A percentile compares a stretch with the other conserved stretches of the same genome.
phyloP scores from a whole-genome alignment of 73 alveolate species.

The Diophrys sp. region DNA sequence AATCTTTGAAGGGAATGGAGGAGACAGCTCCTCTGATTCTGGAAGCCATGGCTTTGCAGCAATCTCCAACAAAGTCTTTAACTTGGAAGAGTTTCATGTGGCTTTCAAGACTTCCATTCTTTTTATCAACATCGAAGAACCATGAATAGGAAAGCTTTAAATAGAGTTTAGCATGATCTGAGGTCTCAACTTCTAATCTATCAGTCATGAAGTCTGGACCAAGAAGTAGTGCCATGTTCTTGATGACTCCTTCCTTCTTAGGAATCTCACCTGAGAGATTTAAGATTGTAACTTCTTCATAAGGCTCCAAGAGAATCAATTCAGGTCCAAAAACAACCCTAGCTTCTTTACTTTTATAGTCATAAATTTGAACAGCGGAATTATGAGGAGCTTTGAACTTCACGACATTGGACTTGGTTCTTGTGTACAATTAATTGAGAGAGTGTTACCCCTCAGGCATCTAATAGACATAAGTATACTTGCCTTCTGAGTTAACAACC shows the following conservation, averaged over 20 bases:
- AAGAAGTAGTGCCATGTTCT: constrained; percentile 67
- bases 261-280: constrained; percentile 82
- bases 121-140: constrained; percentile 61
- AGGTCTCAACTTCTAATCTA: constrained; percentile 73
- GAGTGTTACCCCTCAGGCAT: too few relatives aligned
- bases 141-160: constrained; percentile 78
- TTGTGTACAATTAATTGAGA: too few relatives aligned
- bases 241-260: constrained; percentile 73
- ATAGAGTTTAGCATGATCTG: constrained; percentile 78
- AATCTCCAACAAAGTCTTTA: constrained; percentile 84
- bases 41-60: constrained; percentile 76
- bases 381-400: constrained; percentile 73
- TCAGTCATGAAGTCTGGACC: constrained; percentile 92
- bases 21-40: constrained; percentile 86
- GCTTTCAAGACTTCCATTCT: constrained; percentile 36
- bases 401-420: constrained; percentile 65
- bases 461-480: too few relatives aligned
- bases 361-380: constrained; percentile 77
- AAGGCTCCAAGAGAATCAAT: constrained; percentile 72
- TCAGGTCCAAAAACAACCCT: constrained; percentile 82
- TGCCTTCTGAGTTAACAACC: too few relatives aligned
- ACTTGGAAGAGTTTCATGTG: constrained; percentile 68
- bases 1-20: constrained; percentile 57
- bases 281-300: constrained; percentile 74
- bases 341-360: constrained; percentile 66